These are phyloP conservation scores for Paramecium sonneborni DNA, from an alignment of 73 alveolate species.

Conservation along the genomic window DNA sequence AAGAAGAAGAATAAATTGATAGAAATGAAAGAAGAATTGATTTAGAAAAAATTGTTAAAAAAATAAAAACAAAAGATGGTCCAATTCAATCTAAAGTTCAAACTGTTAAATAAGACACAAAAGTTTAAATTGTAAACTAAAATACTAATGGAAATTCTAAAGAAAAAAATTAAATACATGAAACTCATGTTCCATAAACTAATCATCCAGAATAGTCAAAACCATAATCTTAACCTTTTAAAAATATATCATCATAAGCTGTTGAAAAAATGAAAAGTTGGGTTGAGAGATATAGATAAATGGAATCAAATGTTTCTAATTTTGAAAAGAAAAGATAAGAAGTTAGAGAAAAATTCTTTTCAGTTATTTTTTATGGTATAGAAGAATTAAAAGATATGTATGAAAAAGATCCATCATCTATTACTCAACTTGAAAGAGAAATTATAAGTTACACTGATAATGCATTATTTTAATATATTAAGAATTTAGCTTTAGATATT, in stretches of 20 bases:
- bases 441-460: background rate
- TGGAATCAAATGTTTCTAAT: constrained; percentile 19
- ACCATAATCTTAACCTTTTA: background rate
- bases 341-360: constrained; percentile 38
- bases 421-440: background rate
- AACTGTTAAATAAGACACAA: background rate
- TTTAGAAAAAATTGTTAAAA: constrained; percentile 4
- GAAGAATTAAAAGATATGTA: background rate
- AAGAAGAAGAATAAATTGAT: background rate
- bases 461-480: background rate
- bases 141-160: background rate
- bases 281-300: constrained; percentile 30
- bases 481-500: constrained; percentile 34
- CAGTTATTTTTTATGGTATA: constrained; percentile 19
- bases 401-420: background rate
- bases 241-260: background rate
- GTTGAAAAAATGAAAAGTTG: background rate
- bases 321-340: constrained; percentile 48
- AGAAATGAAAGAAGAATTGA: background rate
- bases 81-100: background rate
- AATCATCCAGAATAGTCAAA: background rate
- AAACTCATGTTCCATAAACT: background rate
- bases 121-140: too few relatives aligned
- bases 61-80: background rate
- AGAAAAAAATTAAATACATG: background rate